Percentiles rank a stretch among this genome's conserved stretches.
Conservation (phyloP, 192 early-diverging fungal species). For the Linnemannia hyalina region DNA sequence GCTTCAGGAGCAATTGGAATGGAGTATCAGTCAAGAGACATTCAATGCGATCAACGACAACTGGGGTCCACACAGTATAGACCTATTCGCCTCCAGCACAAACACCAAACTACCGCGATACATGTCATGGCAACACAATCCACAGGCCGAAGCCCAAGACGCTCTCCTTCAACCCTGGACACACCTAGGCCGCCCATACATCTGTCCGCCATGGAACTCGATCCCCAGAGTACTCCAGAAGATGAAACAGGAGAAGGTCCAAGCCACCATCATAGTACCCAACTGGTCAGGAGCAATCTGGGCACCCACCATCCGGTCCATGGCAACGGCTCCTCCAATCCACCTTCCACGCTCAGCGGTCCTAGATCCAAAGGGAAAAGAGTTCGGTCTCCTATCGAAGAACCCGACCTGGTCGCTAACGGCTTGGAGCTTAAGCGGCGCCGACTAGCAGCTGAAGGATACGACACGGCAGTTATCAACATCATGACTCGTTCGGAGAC, state of each 20-base stretch:
- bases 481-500: too few relatives aligned
- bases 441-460: too few relatives aligned
- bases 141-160: conserved; percentile 20
- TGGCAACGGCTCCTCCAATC: conserved; percentile 1
- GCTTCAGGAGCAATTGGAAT: conserved; percentile 28
- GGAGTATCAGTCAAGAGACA: conserved; percentile 20
- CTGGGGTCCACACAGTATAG: conserved; percentile 40
- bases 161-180: conserved; percentile 33
- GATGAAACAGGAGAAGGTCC: neutral
- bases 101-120: conserved; percentile 30
- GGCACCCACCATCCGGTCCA: conserved; percentile 4
- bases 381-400: neutral
- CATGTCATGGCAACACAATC: conserved; percentile 39
- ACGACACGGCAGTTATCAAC: too few relatives aligned
- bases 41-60: conserved; percentile 20
- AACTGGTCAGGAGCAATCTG: conserved; percentile 31
- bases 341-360: conserved; percentile 8
- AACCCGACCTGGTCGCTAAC: conserved; percentile 12
- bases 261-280: conserved; percentile 40
- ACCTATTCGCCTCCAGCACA: conserved; percentile 33
- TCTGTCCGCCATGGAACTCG: conserved; percentile 45
- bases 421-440: conserved; percentile 8
- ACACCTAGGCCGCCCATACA: conserved; percentile 21
- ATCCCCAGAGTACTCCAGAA: conserved; percentile 21
- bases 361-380: neutral